Evolutionary conservation across 129 eudicot genomes (phyloP).

Genomic region (Artemisia annua): DNA sequence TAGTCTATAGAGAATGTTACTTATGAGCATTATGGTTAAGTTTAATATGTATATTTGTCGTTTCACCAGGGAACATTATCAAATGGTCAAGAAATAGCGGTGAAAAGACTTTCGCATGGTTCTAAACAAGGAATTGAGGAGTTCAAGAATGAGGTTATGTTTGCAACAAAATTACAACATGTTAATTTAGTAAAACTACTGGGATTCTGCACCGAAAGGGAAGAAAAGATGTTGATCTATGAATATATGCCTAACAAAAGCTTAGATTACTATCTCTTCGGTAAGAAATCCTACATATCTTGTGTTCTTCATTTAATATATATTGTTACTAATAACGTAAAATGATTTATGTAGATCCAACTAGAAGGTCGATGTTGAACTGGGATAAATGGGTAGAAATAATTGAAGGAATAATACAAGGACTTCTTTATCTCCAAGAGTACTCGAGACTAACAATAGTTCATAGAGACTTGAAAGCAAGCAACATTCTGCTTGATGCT

Average conservation of each 20-base stretch:
- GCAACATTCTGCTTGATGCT: slow-evolving; percentile 49
- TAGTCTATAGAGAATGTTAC: no score
- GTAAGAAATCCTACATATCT: slow-evolving; percentile 16
- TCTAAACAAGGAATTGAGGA: slow-evolving; percentile 54
- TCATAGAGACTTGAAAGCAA: slow-evolving; percentile 59
- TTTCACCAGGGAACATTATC: slow-evolving; percentile 36
- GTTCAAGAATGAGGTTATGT: slow-evolving; percentile 50
- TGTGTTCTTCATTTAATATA: not conserved
- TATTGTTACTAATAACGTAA: not conserved
- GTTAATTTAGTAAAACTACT: slow-evolving; percentile 43
- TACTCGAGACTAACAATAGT: slow-evolving; percentile 52
- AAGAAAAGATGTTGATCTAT: slow-evolving; percentile 53
- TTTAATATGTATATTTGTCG: not conserved
- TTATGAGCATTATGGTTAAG: no score
- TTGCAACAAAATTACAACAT: slow-evolving; percentile 56
- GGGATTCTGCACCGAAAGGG: slow-evolving; percentile 52
- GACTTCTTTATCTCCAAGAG: slow-evolving; percentile 62
- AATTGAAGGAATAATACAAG: slow-evolving; percentile 56
- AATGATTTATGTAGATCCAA: slow-evolving; percentile 36
- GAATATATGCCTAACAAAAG: slow-evolving; percentile 56
- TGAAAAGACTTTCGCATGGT: slow-evolving; percentile 44
- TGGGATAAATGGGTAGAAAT: slow-evolving; percentile 53
- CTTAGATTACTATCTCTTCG: slow-evolving; percentile 52
- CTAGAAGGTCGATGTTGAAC: slow-evolving; percentile 27
- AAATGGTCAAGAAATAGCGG: slow-evolving; percentile 47